Evolutionary conservation across 139 green algal species (phyloP).

Genomic region (Tetradesmus obliquus): DNA sequence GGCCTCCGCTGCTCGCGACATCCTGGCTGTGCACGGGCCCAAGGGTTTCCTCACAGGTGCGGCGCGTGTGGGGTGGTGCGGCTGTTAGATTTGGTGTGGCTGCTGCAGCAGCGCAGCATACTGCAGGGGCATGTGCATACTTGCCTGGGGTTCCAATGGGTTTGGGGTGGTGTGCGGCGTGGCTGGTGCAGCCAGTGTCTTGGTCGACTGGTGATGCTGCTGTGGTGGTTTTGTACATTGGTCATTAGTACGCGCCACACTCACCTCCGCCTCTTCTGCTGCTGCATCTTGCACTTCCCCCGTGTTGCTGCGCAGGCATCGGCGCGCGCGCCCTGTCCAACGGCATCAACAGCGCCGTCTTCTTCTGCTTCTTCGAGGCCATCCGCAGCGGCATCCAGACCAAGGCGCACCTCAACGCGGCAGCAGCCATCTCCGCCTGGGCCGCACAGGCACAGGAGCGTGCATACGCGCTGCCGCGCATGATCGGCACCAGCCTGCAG

Average conservation of each 20-base stretch:
- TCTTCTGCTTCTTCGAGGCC: conserved; percentile 90
- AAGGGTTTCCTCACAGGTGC: conserved; percentile 63
- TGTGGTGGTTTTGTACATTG: background rate
- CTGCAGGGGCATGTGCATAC: too few relatives aligned
- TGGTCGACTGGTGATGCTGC: background rate
- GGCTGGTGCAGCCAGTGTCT: background rate
- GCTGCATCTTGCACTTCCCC: too few relatives aligned
- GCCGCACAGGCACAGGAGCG: conserved; percentile 27
- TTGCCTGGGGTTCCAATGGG: too few relatives aligned
- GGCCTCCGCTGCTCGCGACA: conserved; percentile 29
- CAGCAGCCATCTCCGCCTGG: conserved; percentile 12
- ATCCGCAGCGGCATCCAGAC: conserved; percentile 59
- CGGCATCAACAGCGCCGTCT: conserved; percentile 89
- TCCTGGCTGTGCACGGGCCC: conserved; percentile 53
- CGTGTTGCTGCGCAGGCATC: conserved; percentile 67
- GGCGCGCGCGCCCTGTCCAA: conserved; percentile 78
- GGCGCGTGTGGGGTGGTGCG: background rate
- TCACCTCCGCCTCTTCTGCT: background rate
- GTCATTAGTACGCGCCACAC: background rate
- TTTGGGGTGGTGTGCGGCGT: too few relatives aligned
- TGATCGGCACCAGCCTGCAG: conserved; percentile 1
- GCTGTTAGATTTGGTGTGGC: background rate
- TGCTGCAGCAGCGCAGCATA: background rate
- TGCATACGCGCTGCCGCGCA: background rate
- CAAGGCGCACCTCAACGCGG: background rate